phyloP scores from a whole-genome alignment of 2,329 filamentous ascomycete genomes.

The Pyrenochaeta sp. region DNA sequence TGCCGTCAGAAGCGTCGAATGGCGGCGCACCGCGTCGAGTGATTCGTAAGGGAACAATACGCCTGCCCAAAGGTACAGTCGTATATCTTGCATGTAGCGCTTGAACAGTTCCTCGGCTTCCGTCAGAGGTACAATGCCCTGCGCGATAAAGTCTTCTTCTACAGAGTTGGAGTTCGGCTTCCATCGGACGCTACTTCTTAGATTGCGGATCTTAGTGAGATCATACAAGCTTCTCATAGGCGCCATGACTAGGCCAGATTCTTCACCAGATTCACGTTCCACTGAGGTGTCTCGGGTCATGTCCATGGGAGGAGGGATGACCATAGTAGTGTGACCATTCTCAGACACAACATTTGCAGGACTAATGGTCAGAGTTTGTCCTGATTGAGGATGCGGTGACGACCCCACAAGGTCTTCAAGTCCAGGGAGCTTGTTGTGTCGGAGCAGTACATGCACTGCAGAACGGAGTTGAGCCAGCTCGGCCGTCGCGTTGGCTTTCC shows the following conservation, averaged over 20 bases:
- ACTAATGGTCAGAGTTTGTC: slow-evolving; percentile 26
- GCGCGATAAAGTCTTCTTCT: slow-evolving; percentile 44
- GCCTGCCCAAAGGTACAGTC: slow-evolving; percentile 45
- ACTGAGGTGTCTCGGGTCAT: slow-evolving; percentile 46
- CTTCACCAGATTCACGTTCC: slow-evolving; percentile 39
- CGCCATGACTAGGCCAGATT: slow-evolving; percentile 38
- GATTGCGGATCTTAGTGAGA: slow-evolving; percentile 44
- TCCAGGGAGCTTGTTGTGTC: slow-evolving; percentile 36
- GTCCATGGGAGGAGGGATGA: slow-evolving; percentile 41
- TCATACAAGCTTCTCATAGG: slow-evolving; percentile 48
- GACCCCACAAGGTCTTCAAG: slow-evolving; percentile 23
- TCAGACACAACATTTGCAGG: slow-evolving; percentile 37
- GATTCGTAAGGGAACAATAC: slow-evolving; percentile 41
- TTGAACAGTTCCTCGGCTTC: slow-evolving; percentile 44
- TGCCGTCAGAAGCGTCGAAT: slow-evolving; percentile 43
- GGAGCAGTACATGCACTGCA: slow-evolving; percentile 39
- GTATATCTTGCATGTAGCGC: slow-evolving; percentile 41
- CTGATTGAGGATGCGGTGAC: slow-evolving; percentile 21
- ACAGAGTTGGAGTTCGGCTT: slow-evolving; percentile 35
- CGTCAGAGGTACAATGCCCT: slow-evolving; percentile 33
- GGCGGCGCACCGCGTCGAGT: slow-evolving; percentile 37
- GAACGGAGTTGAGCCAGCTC: slow-evolving; percentile 37
- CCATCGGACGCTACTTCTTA: slow-evolving; percentile 37
- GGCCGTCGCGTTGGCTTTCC: slow-evolving; percentile 41
- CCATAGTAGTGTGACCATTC: slow-evolving; percentile 30